Evolutionary conservation across 495 filamentous ascomycete species (phyloP).

Genomic region (Amphirosellinia nigrospora): DNA sequence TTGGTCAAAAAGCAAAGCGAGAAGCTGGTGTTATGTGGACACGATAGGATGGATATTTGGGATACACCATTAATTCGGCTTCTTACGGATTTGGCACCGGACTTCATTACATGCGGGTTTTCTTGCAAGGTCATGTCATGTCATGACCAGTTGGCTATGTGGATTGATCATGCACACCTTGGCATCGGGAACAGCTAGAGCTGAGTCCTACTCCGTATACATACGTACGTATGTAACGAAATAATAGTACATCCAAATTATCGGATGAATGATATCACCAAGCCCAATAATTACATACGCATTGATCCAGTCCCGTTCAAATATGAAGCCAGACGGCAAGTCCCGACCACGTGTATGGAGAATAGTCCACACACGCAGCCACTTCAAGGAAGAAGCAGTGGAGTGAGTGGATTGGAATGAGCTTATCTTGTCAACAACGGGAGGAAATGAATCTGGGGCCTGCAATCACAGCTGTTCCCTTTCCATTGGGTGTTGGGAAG

Average conservation of each 20-base stretch:
- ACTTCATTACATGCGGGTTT: no score
- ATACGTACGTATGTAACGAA: background rate
- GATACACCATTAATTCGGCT: background rate
- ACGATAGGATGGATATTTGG: background rate
- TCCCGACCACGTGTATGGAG: conserved; percentile 22
- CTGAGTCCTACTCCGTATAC: no score
- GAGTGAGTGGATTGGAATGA: background rate
- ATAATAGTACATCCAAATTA: background rate
- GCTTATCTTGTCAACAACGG: background rate
- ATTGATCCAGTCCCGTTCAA: background rate
- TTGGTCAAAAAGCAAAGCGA: no score
- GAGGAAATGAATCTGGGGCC: background rate
- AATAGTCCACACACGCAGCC: background rate
- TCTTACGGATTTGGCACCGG: background rate
- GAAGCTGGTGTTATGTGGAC: background rate
- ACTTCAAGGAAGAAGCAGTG: background rate
- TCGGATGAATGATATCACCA: background rate
- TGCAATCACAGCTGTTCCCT: conserved; percentile 20
- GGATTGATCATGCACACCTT: background rate
- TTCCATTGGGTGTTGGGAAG: conserved; percentile 7
- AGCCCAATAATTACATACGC: background rate
- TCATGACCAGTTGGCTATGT: background rate
- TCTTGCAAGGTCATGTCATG: background rate
- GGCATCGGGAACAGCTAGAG: background rate
- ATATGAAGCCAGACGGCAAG: background rate